These are phyloP conservation scores for Pyrenula aspistea DNA, from an alignment of 495 filamentous ascomycete species.

Conservation along the genomic window DNA sequence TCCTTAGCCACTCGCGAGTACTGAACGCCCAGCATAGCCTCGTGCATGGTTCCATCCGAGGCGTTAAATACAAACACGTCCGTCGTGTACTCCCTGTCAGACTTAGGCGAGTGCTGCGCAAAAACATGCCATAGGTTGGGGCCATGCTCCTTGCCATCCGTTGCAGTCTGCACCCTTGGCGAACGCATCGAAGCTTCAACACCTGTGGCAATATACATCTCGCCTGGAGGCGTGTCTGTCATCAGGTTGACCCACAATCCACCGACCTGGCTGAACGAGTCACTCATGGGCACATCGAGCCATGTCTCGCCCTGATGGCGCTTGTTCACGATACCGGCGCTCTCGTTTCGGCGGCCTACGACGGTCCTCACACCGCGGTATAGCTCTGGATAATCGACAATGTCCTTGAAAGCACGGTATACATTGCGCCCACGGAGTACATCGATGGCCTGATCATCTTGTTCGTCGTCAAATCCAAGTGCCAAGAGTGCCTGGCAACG, in stretches of 20 bases:
- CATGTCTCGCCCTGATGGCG: not conserved
- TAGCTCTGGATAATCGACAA: constrained; percentile 1
- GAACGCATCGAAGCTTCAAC: constrained; percentile 1
- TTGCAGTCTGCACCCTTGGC: not conserved
- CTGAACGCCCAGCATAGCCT: constrained; percentile 28
- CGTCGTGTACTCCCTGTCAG: constrained; percentile 4
- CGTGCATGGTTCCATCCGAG: constrained; percentile 6
- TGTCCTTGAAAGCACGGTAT: constrained; percentile 1
- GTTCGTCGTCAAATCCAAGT: not conserved
- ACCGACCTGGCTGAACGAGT: constrained; percentile 5
- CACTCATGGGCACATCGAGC: constrained; percentile 1
- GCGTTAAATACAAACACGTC: constrained; percentile 16
- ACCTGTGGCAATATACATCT: constrained; percentile 3
- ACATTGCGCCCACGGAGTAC: constrained; percentile 3
- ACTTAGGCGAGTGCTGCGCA: constrained; percentile 3
- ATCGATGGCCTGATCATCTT: no score
- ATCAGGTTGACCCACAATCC: constrained; percentile 2
- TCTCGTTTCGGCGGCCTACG: constrained; percentile 1
- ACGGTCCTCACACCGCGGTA: constrained; percentile 1
- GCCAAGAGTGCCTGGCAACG: constrained; percentile 16
- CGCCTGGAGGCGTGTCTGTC: not conserved
- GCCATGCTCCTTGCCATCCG: not conserved
- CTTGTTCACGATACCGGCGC: constrained; percentile 1
- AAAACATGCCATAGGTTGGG: constrained; percentile 5
- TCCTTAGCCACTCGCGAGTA: constrained; percentile 22